A percentile compares a stretch with the other conserved stretches of the same genome.
Conservation (phyloP, 495 filamentous ascomycete genomes). For the Penicillium cosmopolitanum region DNA sequence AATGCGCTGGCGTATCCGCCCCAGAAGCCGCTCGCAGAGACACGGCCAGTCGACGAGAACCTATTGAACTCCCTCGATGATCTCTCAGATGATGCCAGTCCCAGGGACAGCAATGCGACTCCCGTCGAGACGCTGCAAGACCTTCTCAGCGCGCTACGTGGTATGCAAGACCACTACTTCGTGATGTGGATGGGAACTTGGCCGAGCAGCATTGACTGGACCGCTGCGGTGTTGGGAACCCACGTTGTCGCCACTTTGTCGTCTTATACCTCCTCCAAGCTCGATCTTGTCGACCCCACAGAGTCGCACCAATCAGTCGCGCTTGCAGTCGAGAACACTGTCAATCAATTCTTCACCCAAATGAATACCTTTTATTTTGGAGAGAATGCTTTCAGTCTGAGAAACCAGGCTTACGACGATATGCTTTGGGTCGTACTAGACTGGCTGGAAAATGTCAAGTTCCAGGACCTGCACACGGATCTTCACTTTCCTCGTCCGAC, state of each 20-base stretch:
- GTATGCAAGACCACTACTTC: conserved; percentile 81
- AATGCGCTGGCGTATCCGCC: conserved; percentile 37
- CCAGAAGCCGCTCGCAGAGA: conserved; percentile 29
- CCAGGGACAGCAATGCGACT: conserved; percentile 12
- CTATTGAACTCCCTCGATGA: conserved; percentile 4
- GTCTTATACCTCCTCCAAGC: conserved; percentile 57
- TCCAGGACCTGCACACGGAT: conserved; percentile 70
- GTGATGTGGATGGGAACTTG: conserved; percentile 77
- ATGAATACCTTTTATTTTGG: conserved; percentile 80
- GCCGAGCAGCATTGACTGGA: conserved; percentile 93
- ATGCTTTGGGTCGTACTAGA: conserved; percentile 96
- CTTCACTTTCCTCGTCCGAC: conserved; percentile 49
- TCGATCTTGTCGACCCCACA: conserved; percentile 23
- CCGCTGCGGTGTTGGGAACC: conserved; percentile 82
- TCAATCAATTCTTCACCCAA: conserved; percentile 84
- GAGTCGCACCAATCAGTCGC: conserved; percentile 33
- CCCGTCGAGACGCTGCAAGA: conserved; percentile 37
- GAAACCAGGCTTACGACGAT: conserved; percentile 88
- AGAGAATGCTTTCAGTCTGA: conserved; percentile 75
- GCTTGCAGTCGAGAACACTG: conserved; percentile 66
- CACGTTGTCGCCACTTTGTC: conserved; percentile 71
- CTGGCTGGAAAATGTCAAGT: conserved; percentile 84
- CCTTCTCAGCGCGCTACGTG: conserved; percentile 64
- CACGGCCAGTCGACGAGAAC: background rate
- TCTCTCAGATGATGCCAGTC: conserved; percentile 13